Evolutionary conservation across 495 filamentous ascomycete genomes (phyloP).

Genomic region (Lasiosphaeris hirsuta): DNA sequence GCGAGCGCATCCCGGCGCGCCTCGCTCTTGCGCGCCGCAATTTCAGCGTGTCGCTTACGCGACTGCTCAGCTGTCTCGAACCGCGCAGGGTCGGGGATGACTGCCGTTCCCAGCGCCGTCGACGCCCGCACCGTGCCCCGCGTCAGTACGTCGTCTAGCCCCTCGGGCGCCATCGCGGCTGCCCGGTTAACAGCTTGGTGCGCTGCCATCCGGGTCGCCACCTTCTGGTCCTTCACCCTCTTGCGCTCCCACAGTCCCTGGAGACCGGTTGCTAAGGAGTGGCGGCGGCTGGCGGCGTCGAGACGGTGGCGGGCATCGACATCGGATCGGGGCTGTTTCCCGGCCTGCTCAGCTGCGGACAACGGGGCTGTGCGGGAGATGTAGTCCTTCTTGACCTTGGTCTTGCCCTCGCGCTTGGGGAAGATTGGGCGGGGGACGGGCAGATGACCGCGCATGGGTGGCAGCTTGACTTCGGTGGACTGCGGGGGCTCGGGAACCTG

Average conservation of each 20-base stretch:
- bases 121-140: conserved; percentile 34
- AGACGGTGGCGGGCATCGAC: conserved; percentile 32
- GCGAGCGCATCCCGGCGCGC: conserved; percentile 42
- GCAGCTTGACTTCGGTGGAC: conserved; percentile 32
- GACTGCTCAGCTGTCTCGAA: conserved; percentile 31
- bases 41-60: conserved; percentile 18
- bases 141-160: conserved; percentile 42
- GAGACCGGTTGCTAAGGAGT: conserved; percentile 35
- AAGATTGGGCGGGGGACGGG: conserved; percentile 45
- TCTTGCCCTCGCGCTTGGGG: conserved; percentile 30
- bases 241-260: conserved; percentile 40
- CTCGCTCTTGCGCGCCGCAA: conserved; percentile 30
- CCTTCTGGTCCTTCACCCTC: conserved; percentile 15
- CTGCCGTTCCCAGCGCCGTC: conserved; percentile 26
- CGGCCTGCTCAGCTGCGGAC: conserved; percentile 24
- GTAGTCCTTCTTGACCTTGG: conserved; percentile 31
- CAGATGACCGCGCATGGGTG: conserved; percentile 40
- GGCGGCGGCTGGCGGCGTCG: conserved; percentile 37
- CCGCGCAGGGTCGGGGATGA: conserved; percentile 33
- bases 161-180: conserved; percentile 37
- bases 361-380: conserved; percentile 23
- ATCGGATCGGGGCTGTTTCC: conserved; percentile 25
- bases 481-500: conserved; percentile 44
- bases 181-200: conserved; percentile 21
- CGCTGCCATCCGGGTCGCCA: conserved; percentile 9